Evolutionary conservation across 169 alveolate species (phyloP), one percentile per base, ranked within the genome.

Genomic region (Plasmodium coatneyi): DNA sequence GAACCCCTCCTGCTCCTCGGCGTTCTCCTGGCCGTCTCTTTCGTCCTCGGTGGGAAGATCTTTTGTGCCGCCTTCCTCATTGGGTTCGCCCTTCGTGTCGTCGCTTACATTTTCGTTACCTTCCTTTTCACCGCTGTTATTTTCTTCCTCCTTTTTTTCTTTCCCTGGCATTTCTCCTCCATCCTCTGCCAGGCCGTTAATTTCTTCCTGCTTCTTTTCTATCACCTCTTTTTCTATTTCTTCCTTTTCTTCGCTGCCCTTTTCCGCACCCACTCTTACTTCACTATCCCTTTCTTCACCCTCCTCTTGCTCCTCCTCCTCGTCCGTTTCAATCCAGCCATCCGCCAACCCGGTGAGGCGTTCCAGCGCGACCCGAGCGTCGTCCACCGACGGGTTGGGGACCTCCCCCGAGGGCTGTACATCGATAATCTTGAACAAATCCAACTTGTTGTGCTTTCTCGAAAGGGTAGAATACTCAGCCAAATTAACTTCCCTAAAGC

Each of bases 401-500:
- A 41, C 32, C 25, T 89, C 94, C 82, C 71, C 82, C 7, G 32
- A 39, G 28, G 30, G 32, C 9, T 25, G 12, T 2, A 39, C 1
- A 34, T 60, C 25, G 12, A 60, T 19, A 9, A 71, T 49, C 60
- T 79, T 89, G 41, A 79, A 80, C 71, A 89, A 49, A 56, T 9
- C 14, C 16, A 79, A n/a, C 82, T 60, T 41, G 22, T 89, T 79
- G 6, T 78, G 79, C 5, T n/a, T 89, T 16, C 43, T 22, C n/a
- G 89, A 56, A 60, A 80, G 71, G 49, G 32, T 16, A 28, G 94
- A 89, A 80, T 80, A 89, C 28, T 89, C 12, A 5, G 36, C n/a
- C 46, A 89, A 79, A 22, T 89, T 30, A 30, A 89, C 84, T 22
- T 89, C 94, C 34, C 94, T 78, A 43, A n/a, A 89, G 49, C 94